A percentile compares a stretch with the other conserved stretches of the same genome.
phyloP scores from a whole-genome alignment of 1,139 yeast genomes.

The Suhomyces bokatorum region DNA sequence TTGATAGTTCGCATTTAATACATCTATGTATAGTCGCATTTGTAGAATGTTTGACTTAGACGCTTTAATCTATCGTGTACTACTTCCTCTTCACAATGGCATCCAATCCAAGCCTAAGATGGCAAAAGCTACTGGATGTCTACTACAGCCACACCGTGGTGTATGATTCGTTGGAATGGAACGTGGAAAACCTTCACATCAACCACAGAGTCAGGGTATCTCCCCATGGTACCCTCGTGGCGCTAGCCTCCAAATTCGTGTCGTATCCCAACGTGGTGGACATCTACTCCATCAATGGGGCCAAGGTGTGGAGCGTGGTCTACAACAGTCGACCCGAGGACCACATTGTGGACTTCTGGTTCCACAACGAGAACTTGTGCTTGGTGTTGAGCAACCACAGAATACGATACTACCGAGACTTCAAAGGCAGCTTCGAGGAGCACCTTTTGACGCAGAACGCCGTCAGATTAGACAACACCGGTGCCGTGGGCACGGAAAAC shows the following conservation, averaged over 20 bases:
- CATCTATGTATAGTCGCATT: neutral
- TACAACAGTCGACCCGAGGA: slow-evolving; percentile 55
- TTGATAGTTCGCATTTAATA: too few species aligned
- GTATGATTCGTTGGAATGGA: slow-evolving; percentile 41
- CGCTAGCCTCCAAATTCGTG: slow-evolving; percentile 36
- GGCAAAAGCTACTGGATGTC: slow-evolving; percentile 67
- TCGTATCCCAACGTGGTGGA: slow-evolving; percentile 42
- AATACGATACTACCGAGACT: slow-evolving; percentile 66
- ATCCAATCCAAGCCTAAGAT: slow-evolving; percentile 49
- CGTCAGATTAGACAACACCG: slow-evolving; percentile 35
- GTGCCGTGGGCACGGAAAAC: slow-evolving; percentile 1
- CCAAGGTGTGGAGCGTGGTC: slow-evolving; percentile 45
- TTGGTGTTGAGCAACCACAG: slow-evolving; percentile 59
- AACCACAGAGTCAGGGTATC: slow-evolving; percentile 33
- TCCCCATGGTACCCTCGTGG: slow-evolving; percentile 35
- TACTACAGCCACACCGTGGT: slow-evolving; percentile 55
- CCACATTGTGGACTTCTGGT: slow-evolving; percentile 58
- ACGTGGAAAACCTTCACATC: slow-evolving; percentile 32
- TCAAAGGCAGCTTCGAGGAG: slow-evolving; percentile 66
- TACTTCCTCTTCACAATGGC: slow-evolving; percentile 11
- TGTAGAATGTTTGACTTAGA: too few species aligned
- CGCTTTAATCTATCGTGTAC: too few species aligned
- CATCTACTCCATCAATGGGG: slow-evolving; percentile 57
- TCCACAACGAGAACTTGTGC: slow-evolving; percentile 58
- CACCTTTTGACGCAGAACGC: slow-evolving; percentile 36